Evolutionary conservation across 139 green algal genomes (phyloP).

Genomic region (Cymbomonas tetramitiformis): DNA sequence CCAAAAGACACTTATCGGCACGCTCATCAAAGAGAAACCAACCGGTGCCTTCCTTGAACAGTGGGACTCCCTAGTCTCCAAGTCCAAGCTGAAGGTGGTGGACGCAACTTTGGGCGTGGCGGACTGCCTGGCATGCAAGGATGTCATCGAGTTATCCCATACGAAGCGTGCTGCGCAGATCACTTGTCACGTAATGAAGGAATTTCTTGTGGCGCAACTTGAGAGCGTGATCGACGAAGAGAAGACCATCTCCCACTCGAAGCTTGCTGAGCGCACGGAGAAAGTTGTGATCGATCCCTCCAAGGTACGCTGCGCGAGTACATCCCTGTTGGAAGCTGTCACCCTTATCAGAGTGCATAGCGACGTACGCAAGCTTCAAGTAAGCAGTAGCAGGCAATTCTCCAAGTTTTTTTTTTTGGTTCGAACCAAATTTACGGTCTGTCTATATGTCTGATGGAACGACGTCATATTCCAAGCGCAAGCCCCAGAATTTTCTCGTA

Average conservation of each 20-base stretch:
- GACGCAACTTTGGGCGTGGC: constrained; percentile 20
- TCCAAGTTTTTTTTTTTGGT: too few relatives aligned
- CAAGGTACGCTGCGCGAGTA: too few relatives aligned
- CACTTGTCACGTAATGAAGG: constrained; percentile 33
- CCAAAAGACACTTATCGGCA: not conserved
- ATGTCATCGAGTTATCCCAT: constrained; percentile 58
- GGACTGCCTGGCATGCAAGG: constrained; percentile 53
- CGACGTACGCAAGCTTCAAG: too few relatives aligned
- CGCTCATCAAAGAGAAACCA: constrained; percentile 14
- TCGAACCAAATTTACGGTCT: constrained; percentile 3
- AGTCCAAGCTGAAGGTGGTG: constrained; percentile 15
- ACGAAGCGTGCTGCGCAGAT: constrained; percentile 67
- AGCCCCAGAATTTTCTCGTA: too few relatives aligned
- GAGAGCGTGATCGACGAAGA: constrained; percentile 71
- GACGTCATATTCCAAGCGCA: too few relatives aligned
- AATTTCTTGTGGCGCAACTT: constrained; percentile 52
- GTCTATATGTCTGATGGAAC: too few relatives aligned
- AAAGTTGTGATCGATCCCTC: not conserved
- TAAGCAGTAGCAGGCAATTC: too few relatives aligned
- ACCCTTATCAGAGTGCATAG: too few relatives aligned
- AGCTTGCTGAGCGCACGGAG: constrained; percentile 41
- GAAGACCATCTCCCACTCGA: constrained; percentile 75
- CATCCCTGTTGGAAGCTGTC: too few relatives aligned
- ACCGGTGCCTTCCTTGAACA: constrained; percentile 8
- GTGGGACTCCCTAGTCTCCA: not conserved